phyloP scores from a whole-genome alignment of 306 rosid species.

The Cicer pinnatifidum region DNA sequence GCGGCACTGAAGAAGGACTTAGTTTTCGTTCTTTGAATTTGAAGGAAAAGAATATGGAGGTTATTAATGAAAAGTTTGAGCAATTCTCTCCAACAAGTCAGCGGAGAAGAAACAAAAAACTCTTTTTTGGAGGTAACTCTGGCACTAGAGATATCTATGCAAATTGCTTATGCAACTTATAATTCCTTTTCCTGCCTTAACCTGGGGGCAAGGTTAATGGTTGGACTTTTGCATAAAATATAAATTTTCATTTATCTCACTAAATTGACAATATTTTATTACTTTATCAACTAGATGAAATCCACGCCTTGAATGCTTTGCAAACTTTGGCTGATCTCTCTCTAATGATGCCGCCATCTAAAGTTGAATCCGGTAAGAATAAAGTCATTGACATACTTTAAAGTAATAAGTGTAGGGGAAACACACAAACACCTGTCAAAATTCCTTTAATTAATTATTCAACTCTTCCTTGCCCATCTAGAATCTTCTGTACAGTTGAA shows the following conservation, averaged over 20 bases:
- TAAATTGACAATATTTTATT: conserved; percentile 34
- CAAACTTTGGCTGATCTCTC: conserved; percentile 86
- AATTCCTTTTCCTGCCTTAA: conserved; percentile 30
- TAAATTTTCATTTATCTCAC: conserved; percentile 23
- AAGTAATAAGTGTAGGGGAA: neutral
- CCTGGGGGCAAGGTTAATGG: conserved; percentile 9
- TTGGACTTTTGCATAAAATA: conserved; percentile 24
- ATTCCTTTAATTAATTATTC: conserved; percentile 26
- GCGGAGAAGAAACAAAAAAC: conserved; percentile 66
- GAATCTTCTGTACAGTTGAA: conserved; percentile 75
- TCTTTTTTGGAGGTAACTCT: conserved; percentile 70
- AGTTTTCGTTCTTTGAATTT: conserved; percentile 50
- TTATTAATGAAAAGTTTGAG: conserved; percentile 58
- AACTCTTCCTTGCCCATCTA: conserved; percentile 39
- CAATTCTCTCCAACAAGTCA: conserved; percentile 55
- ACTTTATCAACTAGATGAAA: conserved; percentile 58
- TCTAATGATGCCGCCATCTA: conserved; percentile 69
- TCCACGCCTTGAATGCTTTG: conserved; percentile 74
- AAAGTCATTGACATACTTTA: conserved; percentile 25
- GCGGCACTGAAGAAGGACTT: conserved; percentile 85
- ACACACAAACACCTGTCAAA: neutral
- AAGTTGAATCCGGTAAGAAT: conserved; percentile 71
- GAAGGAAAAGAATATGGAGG: conserved; percentile 63
- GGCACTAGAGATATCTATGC: conserved; percentile 24
- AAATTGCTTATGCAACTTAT: conserved; percentile 35